These are phyloP conservation scores for Neophaeococcomyces aloes DNA, from an alignment of 2,329 filamentous ascomycete genomes.

Conservation along the genomic window DNA sequence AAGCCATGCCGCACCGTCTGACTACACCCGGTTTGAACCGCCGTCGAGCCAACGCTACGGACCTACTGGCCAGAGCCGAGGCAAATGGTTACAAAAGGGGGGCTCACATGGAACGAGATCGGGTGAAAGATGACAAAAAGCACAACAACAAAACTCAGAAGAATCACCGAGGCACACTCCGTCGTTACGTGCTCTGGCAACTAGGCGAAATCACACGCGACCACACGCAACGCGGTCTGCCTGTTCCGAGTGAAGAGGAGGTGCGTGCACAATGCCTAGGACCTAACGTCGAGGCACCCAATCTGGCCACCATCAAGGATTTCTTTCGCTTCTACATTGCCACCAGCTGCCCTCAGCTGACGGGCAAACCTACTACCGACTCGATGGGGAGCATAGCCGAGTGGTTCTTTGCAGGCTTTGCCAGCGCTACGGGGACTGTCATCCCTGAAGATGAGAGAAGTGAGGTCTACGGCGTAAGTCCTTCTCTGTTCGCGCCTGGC, in stretches of 20 bases:
- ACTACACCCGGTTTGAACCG: too few species aligned
- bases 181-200: background rate
- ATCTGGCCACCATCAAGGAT: conserved; percentile 6
- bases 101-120: too few species aligned
- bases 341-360: background rate
- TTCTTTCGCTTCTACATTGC: conserved; percentile 4
- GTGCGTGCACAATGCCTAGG: background rate
- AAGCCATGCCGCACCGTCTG: too few species aligned
- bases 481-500: background rate
- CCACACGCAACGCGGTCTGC: background rate
- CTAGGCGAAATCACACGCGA: background rate
- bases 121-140: background rate
- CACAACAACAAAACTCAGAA: background rate
- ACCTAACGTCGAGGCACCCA: background rate
- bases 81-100: too few species aligned
- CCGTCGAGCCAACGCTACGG: too few species aligned
- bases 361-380: background rate
- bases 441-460: too few species aligned
- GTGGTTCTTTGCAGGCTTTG: conserved; percentile 9
- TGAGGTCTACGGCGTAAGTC: background rate
- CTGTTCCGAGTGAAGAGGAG: background rate
- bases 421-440: conserved; percentile 3
- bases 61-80: too few species aligned
- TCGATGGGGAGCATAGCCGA: conserved; percentile 1
- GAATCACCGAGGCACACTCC: too few species aligned